Evolutionary conservation across 2,329 filamentous ascomycete species (phyloP).

Genomic region (Ascochyta clinopodiicola): DNA sequence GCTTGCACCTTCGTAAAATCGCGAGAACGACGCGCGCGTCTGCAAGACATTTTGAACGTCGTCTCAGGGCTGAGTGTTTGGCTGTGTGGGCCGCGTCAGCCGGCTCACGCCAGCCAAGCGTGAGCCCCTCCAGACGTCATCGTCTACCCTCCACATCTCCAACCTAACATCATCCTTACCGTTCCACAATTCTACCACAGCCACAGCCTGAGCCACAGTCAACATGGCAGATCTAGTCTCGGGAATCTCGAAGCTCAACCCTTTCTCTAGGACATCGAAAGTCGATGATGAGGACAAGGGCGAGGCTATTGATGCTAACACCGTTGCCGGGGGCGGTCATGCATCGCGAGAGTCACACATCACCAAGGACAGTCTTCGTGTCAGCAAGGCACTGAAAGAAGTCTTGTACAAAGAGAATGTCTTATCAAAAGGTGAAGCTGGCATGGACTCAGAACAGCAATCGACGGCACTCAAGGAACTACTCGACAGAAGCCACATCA

Average conservation of each 20-base stretch:
- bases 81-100: constrained; percentile 8
- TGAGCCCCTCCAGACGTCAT: constrained; percentile 8
- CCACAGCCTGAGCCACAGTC: constrained; percentile 17
- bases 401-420: constrained; percentile 63
- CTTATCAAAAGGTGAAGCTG: constrained; percentile 57
- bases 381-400: constrained; percentile 64
- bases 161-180: constrained; percentile 14
- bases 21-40: not conserved
- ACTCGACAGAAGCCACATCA: constrained; percentile 64
- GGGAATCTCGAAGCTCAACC: constrained; percentile 42
- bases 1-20: not conserved
- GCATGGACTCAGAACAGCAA: constrained; percentile 53
- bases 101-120: constrained; percentile 12
- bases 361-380: constrained; percentile 62
- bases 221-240: constrained; percentile 45
- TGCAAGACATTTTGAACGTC: not conserved
- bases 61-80: not conserved
- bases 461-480: constrained; percentile 58
- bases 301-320: constrained; percentile 57
- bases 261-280: constrained; percentile 35
- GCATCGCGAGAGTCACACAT: constrained; percentile 56
- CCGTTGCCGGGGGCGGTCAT: constrained; percentile 67
- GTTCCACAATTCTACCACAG: constrained; percentile 12
- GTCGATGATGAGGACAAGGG: constrained; percentile 61
- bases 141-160: constrained; percentile 2